phyloP scores from a whole-genome alignment of 192 early-diverging fungal genomes.

The Coemansia sp. region DNA sequence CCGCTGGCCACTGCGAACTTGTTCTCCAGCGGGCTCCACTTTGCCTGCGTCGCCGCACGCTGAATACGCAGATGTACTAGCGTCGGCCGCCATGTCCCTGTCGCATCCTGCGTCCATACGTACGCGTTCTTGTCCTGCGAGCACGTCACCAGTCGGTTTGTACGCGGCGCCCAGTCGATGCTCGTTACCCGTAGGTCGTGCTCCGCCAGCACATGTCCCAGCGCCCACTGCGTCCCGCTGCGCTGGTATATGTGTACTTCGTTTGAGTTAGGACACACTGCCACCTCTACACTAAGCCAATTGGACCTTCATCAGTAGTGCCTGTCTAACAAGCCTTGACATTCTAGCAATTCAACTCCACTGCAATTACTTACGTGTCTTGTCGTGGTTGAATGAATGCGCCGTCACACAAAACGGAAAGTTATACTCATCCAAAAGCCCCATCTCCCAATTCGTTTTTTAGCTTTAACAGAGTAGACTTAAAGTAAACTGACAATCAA shows the following conservation, averaged over 20 bases:
- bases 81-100: slow-evolving; percentile 78
- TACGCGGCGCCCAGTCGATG: slow-evolving; percentile 92
- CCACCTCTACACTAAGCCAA: slow-evolving; percentile 67
- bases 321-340: not conserved
- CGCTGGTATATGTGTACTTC: slow-evolving; percentile 87
- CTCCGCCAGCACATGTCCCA: slow-evolving; percentile 73
- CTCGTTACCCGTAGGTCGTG: slow-evolving; percentile 95
- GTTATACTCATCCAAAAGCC: slow-evolving; percentile 45
- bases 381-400: slow-evolving; percentile 89
- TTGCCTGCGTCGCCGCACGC: slow-evolving; percentile 90
- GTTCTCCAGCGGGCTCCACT: slow-evolving; percentile 93
- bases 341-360: not conserved
- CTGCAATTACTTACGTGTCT: slow-evolving; percentile 66
- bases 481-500: not conserved
- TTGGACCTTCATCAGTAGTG: not conserved
- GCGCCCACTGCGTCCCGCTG: slow-evolving; percentile 60
- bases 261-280: slow-evolving; percentile 85
- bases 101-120: slow-evolving; percentile 83
- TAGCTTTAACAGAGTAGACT: not conserved
- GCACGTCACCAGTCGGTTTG: slow-evolving; percentile 94
- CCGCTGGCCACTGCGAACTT: slow-evolving; percentile 99
- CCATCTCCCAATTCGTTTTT: slow-evolving; percentile 24
- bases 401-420: slow-evolving; percentile 76
- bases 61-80: slow-evolving; percentile 93
- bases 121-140: slow-evolving; percentile 99